These are phyloP conservation scores for Dryas drummondii DNA, from an alignment of 306 rosid species.

Conservation along the genomic window DNA sequence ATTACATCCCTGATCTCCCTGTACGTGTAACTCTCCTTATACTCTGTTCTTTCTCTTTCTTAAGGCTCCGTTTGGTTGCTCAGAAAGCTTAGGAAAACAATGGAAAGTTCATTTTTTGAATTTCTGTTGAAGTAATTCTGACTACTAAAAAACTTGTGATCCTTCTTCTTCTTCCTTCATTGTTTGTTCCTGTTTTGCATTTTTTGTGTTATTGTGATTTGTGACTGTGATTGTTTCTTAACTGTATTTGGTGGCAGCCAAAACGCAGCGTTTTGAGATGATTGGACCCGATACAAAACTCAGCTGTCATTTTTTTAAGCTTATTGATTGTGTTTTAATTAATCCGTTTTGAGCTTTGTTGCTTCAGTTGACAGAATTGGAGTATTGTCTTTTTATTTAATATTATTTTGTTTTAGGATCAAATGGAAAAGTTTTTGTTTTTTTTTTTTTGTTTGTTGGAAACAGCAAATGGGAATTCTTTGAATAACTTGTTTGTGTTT, in stretches of 20 bases:
- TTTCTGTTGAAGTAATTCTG: neutral
- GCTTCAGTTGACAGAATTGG: neutral
- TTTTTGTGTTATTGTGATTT: neutral
- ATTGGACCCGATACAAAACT: neutral
- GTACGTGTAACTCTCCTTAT: slow-evolving; percentile 24
- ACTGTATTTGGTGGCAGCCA: no score
- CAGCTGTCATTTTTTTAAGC: neutral
- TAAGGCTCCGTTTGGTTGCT: no score
- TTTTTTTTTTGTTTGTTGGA: no score
- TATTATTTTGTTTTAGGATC: neutral
- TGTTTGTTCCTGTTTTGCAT: neutral
- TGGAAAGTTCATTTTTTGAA: no score
- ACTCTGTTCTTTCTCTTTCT: neutral
- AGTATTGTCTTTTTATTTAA: neutral
- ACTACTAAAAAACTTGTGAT: neutral
- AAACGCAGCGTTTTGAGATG: neutral
- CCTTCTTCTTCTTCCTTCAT: neutral
- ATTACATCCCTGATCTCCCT: slow-evolving; percentile 44
- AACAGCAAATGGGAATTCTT: no score
- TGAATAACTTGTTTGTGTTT: no score
- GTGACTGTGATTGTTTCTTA: neutral
- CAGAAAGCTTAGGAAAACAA: no score
- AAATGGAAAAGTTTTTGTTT: neutral
- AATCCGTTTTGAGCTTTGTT: neutral
- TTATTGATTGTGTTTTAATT: neutral